Evolutionary conservation across 306 rosid genomes (phyloP), one percentile per base, ranked within the genome.

Genomic region (Vigna trinervia): DNA sequence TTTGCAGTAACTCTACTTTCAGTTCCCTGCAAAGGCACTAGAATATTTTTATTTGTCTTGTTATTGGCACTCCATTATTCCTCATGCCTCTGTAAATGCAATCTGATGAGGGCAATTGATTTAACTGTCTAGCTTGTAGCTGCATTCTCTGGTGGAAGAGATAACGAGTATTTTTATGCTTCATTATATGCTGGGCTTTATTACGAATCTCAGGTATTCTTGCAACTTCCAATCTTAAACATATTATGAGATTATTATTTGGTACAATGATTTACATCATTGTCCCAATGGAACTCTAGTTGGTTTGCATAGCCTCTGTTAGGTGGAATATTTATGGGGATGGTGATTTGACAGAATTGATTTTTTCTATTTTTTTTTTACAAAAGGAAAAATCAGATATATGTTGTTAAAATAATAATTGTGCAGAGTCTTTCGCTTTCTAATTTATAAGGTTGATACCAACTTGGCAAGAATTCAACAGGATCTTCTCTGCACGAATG

Each of bases 161-260:
- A 80, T 53, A 78, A 65, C 47, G 97, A 92, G 1, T 86, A 80
- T 56, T 92, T 94, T 83, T 92, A 92, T 64, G 90, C 97, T 73
- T 87, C 92, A 65, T 77, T 94, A 20, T 92, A 94, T 71, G 95
- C 97, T 19, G 97, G 97, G 34, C 97, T 94, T 52, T 90, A 84
- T 78, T 83, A 84, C 48, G 96, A 94, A 89, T 86, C 95, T 80
- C 89, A 92, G 98, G 98, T 94, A 82, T 43, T 80, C 60, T 64
- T 77, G 50, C 78, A 41, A 66, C 57, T 77, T 80, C 52, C 48
- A 51, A 19, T 66, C 68, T 20, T 36, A 64, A 63, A 72, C 67
- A 47, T 59, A 32, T 65, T 22, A 11, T 39, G 43, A 19, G 52
- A 17, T 39, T 78, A 46, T 65, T 51, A 50, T 67, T 4, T 28